Percentiles rank a stretch among this genome's conserved stretches.
Evolutionary conservation across 176 grass and related monocot genomes (phyloP).

Genomic region (Hordeum marinum): DNA sequence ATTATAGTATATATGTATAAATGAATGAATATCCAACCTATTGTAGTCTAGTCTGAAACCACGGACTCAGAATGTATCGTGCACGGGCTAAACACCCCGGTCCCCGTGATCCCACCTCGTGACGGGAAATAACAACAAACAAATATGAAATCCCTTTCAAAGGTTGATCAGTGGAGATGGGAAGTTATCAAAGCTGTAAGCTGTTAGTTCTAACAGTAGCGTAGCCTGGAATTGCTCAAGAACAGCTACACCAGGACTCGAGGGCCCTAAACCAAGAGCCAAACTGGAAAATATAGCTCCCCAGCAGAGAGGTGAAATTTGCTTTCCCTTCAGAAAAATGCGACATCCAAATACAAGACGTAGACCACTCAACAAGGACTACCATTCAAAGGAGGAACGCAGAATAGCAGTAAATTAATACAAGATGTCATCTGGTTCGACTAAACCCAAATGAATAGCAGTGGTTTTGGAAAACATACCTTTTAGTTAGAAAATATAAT

Average conservation of each 20-base stretch:
- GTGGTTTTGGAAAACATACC: slow-evolving; percentile 3
- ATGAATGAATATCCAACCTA: neutral
- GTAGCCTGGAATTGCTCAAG: neutral
- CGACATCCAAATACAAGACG: no score
- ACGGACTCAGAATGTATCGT: neutral
- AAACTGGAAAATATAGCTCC: neutral
- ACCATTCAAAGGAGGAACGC: no score
- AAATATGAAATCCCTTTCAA: neutral
- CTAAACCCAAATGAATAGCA: neutral
- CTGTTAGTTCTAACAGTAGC: neutral
- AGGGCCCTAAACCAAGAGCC: no score
- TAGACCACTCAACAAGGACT: neutral
- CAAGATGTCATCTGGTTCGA: slow-evolving; percentile 15
- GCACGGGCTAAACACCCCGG: neutral
- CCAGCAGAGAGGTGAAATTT: neutral
- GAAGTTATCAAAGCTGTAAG: neutral
- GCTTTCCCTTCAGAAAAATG: no score
- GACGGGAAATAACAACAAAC: neutral
- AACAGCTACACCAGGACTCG: neutral
- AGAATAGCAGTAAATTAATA: slow-evolving; percentile 14
- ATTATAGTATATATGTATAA: neutral
- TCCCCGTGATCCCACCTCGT: neutral
- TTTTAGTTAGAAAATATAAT: neutral
- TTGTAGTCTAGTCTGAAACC: neutral
- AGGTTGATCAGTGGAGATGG: neutral